Base-by-base conservation (phyloP, 768 basidiomycete genomes). In the Agaricus blazei region DNA sequence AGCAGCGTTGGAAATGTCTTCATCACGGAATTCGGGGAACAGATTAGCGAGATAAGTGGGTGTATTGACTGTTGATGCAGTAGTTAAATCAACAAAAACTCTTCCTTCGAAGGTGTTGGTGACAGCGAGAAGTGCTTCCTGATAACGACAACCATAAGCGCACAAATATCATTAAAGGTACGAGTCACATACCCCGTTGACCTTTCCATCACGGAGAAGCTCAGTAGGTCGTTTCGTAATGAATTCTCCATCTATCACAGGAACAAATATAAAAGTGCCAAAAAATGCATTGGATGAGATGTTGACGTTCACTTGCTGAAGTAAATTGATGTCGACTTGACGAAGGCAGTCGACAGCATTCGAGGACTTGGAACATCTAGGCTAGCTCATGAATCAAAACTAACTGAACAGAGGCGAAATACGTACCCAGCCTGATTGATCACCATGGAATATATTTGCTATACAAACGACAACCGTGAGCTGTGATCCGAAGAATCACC, bases 181-280 rank as follows among this genome's bases (percentile, higher is more conserved):
- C 14, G 19, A 31, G 24, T 4, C n/a, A 61, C 73, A 14, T 49
- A 80, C 77, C 15, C 72, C 74, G 44, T 80, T 81, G 44, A 76
- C 50, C 54, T 67, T 68, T 14, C 74, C 68, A 36, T 67, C 64
- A 8, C 61, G 58, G 23, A 81, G 53, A 4, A 73, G 65, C 47
- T 69, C 54, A 0, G 68, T 75, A 5, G 79, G 76, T n/a, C 75
- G 64, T 43, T 75, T 72, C 0, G 68, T 64, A 36, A 80, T 78
- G 55, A 78, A 75, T 1, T 63, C 65, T 1, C 75, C 79, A 59
- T 81, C 80, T 3, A 81, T 70, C 14, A 81, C 77, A 0, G 79
- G 78, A 11, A 70, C 69, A 43, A 75, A 77, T n/a, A 64, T 54
- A 29, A 67, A 76, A 1, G 73, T 74, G 0, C 74, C 75, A 46